phyloP scores from a whole-genome alignment of 1,139 yeast genomes.

The Meyerozyma sp. region DNA sequence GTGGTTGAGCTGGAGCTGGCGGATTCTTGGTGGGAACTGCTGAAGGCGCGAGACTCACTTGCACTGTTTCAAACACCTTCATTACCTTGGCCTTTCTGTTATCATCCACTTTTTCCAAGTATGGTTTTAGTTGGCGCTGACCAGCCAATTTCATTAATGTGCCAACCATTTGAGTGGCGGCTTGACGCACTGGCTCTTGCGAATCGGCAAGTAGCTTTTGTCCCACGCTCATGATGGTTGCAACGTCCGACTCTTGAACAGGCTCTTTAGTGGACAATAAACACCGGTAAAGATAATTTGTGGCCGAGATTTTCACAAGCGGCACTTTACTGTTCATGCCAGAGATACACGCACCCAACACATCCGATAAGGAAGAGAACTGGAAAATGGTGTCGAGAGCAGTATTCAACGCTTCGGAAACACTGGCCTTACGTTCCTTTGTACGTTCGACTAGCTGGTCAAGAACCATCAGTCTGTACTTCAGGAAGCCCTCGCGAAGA shows the following conservation, averaged over 20 bases:
- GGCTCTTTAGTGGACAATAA: constrained; percentile 44
- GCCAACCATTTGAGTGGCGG: constrained; percentile 77
- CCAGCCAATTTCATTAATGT: constrained; percentile 80
- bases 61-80: constrained; percentile 52
- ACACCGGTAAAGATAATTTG: constrained; percentile 62
- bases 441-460: constrained; percentile 72
- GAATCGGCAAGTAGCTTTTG: constrained; percentile 71
- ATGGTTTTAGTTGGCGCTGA: constrained; percentile 56
- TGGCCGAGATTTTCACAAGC: constrained; percentile 67
- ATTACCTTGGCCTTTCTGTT: constrained; percentile 63
- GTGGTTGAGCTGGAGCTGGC: constrained; percentile 1
- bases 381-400: constrained; percentile 64
- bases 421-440: constrained; percentile 81
- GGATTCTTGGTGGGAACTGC: constrained; percentile 1
- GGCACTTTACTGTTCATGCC: constrained; percentile 79
- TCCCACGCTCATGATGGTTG: constrained; percentile 49
- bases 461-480: constrained; percentile 51
- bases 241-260: constrained; percentile 53
- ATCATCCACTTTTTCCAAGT: constrained; percentile 69
- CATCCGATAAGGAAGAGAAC: constrained; percentile 47
- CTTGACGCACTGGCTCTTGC: constrained; percentile 78
- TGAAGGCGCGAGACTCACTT: constrained; percentile 38
- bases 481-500: constrained; percentile 48
- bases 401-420: constrained; percentile 60
- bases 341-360: constrained; percentile 56